These are phyloP conservation scores for Eucalyptus rudis DNA, from an alignment of 345 rosid species.

Conservation along the genomic window DNA sequence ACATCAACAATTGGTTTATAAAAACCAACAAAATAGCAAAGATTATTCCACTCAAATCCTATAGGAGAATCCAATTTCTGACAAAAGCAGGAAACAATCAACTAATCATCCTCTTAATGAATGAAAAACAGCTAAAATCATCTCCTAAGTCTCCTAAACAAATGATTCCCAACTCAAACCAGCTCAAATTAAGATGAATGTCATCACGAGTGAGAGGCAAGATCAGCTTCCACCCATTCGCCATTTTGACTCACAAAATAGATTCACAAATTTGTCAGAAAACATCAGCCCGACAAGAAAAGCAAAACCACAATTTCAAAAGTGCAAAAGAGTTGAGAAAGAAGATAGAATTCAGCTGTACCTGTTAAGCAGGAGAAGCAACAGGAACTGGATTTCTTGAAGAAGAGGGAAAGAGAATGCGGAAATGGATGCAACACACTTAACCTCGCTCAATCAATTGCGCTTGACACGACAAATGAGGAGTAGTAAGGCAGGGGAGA, in stretches of 20 bases:
- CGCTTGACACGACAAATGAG: neutral
- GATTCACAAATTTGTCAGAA: neutral
- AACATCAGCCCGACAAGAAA: neutral
- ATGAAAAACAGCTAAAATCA: neutral
- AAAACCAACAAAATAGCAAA: neutral
- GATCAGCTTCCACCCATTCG: neutral
- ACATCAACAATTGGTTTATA: constrained; percentile 34
- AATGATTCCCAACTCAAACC: neutral
- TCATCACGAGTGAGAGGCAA: neutral
- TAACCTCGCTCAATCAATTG: neutral
- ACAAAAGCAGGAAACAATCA: neutral
- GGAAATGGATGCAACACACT: neutral
- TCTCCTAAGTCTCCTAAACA: neutral
- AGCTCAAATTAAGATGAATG: neutral
- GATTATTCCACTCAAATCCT: neutral
- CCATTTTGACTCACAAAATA: neutral
- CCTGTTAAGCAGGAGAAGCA: neutral
- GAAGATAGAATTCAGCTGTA: neutral
- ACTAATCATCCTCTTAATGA: neutral
- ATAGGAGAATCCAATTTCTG: neutral
- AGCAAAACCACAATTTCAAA: neutral
- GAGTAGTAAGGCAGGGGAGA: neutral
- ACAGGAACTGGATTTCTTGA: neutral
- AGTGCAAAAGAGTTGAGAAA: neutral
- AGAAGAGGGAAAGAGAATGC: neutral